Base-by-base conservation (phyloP, 768 basidiomycete species). In the Tulasnella sp. region DNA sequence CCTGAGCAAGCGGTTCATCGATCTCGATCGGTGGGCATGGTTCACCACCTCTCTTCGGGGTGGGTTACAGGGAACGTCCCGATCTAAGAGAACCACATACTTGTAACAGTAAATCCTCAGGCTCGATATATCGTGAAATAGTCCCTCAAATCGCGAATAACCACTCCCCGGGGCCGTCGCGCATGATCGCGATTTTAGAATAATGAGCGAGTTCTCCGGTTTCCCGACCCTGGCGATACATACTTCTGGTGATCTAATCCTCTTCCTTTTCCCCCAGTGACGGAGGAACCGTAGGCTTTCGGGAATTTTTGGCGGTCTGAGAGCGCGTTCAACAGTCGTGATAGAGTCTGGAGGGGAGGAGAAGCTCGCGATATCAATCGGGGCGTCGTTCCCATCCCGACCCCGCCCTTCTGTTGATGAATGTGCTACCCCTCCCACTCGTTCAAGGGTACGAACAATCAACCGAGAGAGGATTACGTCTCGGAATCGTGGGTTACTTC, bases 161-260 rank as follows among this genome's bases (percentile, higher is more conserved):
- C 85, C 98, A n/a, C n/a, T 97, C 0, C 88, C 99, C 73, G 96
- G 42, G 42, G n/a, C n/a, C 98, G 76, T 94, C 93, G 77, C 91
- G 98, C 79, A 96, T 99, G 96, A 99, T 99, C 84, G 98, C 98
- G 76, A 99, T 99, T 84, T 99, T 99, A 83, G 98, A n/a, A 99
- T 84, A 95, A 98, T 86, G 97, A 98, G 97, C 98, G 83, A 86
- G 95, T 91, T 2, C 34, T 56, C 71, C 62, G 24, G n/a, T 36
- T 18, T 42, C n/a, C 36, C 21, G 10, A 40, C 74, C 31, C 74
- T 31, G 21, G 52, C 36, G 31, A n/a, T 31, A 14, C 19, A 1
- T 44, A 4, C 1, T 44, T 18, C 44, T 44, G 16, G 42, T 48
- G 3, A 76, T 79, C 72, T 74, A 39, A 79, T 2, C 27, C 24